A percentile compares a stretch with the other conserved stretches of the same genome.
Conservation (phyloP, 495 filamentous ascomycete species). For the Aspergillus nanangensis region DNA sequence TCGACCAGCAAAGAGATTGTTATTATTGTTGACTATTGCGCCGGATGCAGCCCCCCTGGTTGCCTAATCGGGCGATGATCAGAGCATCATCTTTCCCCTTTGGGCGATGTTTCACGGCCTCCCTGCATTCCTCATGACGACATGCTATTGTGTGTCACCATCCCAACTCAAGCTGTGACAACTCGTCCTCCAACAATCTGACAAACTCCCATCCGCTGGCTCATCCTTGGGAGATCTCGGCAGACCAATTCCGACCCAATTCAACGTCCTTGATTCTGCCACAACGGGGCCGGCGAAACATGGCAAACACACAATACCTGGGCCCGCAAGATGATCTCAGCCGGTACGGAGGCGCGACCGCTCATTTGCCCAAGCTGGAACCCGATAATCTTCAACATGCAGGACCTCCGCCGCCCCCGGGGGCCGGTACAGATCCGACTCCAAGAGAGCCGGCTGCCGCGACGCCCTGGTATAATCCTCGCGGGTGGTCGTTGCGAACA, state of each 20-base stretch:
- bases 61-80: constrained; percentile 11
- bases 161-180: not conserved
- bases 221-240: not conserved
- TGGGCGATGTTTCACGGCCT: not conserved
- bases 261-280: not conserved
- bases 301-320: constrained; percentile 13
- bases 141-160: not conserved
- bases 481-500: constrained; percentile 43
- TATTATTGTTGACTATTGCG: not conserved
- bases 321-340: constrained; percentile 14
- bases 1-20: too few species aligned
- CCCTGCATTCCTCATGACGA: constrained; percentile 5
- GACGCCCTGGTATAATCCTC: constrained; percentile 42
- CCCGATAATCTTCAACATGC: constrained; percentile 11
- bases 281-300: not conserved
- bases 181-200: not conserved
- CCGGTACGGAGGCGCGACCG: constrained; percentile 20
- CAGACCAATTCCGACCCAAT: not conserved
- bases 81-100: not conserved
- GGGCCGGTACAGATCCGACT: not conserved
- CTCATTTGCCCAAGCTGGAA: constrained; percentile 15
- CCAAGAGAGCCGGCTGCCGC: not conserved
- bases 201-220: not conserved
- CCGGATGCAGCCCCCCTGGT: not conserved
- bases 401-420: constrained; percentile 12